These are phyloP conservation scores for Neurospora terricola DNA, from an alignment of 495 filamentous ascomycete species.

Conservation along the genomic window DNA sequence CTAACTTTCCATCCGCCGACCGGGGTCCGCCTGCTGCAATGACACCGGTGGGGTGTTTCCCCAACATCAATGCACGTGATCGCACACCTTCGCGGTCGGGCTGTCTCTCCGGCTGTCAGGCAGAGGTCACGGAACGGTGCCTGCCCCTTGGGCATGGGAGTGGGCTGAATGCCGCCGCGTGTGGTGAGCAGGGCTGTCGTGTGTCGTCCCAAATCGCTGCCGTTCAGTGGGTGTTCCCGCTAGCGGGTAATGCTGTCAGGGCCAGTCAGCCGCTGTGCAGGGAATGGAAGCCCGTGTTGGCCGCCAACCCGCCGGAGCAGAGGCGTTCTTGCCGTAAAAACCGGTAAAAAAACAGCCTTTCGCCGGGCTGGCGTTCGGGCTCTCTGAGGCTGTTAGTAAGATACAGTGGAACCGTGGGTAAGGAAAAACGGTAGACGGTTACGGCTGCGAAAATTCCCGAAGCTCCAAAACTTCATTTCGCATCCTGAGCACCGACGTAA, in stretches of 20 bases:
- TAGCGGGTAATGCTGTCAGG: background rate
- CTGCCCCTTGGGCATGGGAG: background rate
- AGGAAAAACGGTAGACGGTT: slow-evolving; percentile 9
- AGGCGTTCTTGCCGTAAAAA: background rate
- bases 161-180: background rate
- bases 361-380: background rate
- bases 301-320: background rate
- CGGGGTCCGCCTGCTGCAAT: background rate
- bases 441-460: slow-evolving; percentile 24
- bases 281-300: background rate
- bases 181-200: background rate
- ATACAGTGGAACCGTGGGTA: slow-evolving; percentile 2
- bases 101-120: background rate
- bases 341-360: background rate
- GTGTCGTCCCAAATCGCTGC: background rate
- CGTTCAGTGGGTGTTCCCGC: background rate
- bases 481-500: slow-evolving; percentile 12
- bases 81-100: background rate
- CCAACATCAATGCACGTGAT: background rate
- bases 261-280: background rate
- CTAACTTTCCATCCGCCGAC: background rate
- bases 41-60: background rate
- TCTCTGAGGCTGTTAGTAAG: background rate
- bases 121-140: background rate
- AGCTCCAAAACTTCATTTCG: slow-evolving; percentile 17